phyloP scores from a whole-genome alignment of 768 basidiomycete species.

The Leccinum obscurum region DNA sequence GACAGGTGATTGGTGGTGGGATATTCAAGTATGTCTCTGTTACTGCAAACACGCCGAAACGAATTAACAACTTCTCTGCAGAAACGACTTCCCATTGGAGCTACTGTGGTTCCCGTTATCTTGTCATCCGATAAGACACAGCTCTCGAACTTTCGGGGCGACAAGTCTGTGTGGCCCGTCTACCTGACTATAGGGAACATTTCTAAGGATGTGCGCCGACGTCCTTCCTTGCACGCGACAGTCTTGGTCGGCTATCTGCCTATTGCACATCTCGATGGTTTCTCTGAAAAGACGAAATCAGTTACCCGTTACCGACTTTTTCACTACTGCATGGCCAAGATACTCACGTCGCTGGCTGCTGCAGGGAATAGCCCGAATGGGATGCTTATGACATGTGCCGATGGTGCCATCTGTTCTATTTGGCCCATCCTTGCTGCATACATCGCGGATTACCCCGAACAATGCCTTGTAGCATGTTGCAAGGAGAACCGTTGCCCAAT shows the following conservation, averaged over 20 bases:
- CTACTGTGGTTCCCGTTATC: conserved; percentile 15
- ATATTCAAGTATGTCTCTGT: conserved; percentile 11
- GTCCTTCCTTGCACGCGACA: conserved; percentile 36
- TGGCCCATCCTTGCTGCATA: too few relatives aligned
- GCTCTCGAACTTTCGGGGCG: conserved; percentile 38
- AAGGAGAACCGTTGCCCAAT: too few relatives aligned
- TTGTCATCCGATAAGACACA: conserved; percentile 46
- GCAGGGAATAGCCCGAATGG: too few relatives aligned
- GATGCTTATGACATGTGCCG: too few relatives aligned
- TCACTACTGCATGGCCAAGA: too few relatives aligned
- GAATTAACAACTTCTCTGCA: neutral
- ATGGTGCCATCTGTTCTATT: too few relatives aligned
- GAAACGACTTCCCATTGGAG: conserved; percentile 4
- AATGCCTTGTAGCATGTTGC: too few relatives aligned
- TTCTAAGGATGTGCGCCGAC: conserved; percentile 37
- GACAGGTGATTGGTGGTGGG: conserved; percentile 19
- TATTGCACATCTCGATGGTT: too few relatives aligned
- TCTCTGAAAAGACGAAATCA: too few relatives aligned
- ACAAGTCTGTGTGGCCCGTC: conserved; percentile 47
- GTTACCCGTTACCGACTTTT: too few relatives aligned
- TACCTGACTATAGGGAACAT: conserved; percentile 48
- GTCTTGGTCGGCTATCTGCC: conserved; percentile 19
- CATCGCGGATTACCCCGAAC: too few relatives aligned
- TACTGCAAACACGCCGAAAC: neutral
- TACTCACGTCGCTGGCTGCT: too few relatives aligned